These are phyloP conservation scores for Cyberlindnera mrakii DNA, from an alignment of 805 yeast species.

Conservation along the genomic window DNA sequence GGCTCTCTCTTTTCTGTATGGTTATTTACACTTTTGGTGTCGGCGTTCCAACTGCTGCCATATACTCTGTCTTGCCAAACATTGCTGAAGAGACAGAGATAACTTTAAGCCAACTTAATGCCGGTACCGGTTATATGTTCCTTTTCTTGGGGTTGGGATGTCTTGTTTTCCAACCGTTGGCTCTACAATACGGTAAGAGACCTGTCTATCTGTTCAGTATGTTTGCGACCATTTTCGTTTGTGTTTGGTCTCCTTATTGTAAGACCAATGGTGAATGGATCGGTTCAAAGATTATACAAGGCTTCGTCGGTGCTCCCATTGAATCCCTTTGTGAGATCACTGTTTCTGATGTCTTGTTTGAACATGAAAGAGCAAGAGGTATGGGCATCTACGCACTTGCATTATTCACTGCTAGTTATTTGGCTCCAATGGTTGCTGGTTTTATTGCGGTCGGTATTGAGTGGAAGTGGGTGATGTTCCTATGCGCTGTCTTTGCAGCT, in stretches of 20 bases:
- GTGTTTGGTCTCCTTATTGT: slow-evolving; percentile 39
- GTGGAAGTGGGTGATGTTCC: slow-evolving; percentile 48
- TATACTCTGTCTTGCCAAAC: slow-evolving; percentile 36
- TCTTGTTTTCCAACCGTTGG: slow-evolving; percentile 44
- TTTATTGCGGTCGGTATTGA: slow-evolving; percentile 43
- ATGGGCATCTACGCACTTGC: slow-evolving; percentile 48
- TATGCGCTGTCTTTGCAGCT: slow-evolving; percentile 42
- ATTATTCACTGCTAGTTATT: slow-evolving; percentile 46
- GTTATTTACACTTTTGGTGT: slow-evolving; percentile 38
- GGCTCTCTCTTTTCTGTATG: slow-evolving; percentile 38
- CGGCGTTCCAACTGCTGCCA: slow-evolving; percentile 43
- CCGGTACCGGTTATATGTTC: slow-evolving; percentile 45
- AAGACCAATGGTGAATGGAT: slow-evolving; percentile 32
- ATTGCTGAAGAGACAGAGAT: slow-evolving; percentile 31
- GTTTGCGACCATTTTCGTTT: slow-evolving; percentile 32
- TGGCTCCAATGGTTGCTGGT: slow-evolving; percentile 58
- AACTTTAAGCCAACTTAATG: slow-evolving; percentile 35
- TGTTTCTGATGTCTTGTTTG: slow-evolving; percentile 43
- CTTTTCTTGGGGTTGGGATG: slow-evolving; percentile 47
- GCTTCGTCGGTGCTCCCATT: slow-evolving; percentile 34
- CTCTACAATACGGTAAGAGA: slow-evolving; percentile 43
- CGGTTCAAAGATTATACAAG: slow-evolving; percentile 32
- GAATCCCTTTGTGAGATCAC: slow-evolving; percentile 47
- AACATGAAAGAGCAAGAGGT: slow-evolving; percentile 44
- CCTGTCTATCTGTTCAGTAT: slow-evolving; percentile 36